phyloP scores from a whole-genome alignment of 345 rosid species.

The Xanthoceras sorbifolium region DNA sequence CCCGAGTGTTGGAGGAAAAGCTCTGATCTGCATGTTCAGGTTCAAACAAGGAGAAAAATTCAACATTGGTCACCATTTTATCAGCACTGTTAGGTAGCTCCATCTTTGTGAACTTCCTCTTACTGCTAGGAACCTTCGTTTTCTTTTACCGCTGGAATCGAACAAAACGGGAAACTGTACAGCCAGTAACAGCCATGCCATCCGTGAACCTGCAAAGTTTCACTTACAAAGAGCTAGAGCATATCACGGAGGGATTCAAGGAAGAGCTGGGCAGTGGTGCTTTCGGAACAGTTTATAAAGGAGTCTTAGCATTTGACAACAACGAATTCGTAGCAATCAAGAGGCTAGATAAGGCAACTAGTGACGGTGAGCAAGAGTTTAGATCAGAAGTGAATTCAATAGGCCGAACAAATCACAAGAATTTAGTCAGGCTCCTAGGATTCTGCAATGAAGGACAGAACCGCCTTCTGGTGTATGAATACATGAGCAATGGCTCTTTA shows the following conservation, averaged over 20 bases:
- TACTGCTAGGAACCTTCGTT: conserved; percentile 13
- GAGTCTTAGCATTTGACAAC: neutral
- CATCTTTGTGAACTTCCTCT: conserved; percentile 22
- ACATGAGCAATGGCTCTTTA: conserved; percentile 28
- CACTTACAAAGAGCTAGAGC: conserved; percentile 28
- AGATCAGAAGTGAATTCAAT: conserved; percentile 33
- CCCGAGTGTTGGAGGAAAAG: conserved; percentile 17
- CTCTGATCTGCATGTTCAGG: conserved; percentile 26
- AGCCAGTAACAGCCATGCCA: neutral
- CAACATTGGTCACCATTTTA: conserved; percentile 18
- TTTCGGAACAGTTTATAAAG: conserved; percentile 39
- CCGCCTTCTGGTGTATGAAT: conserved; percentile 40
- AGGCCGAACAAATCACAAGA: conserved; percentile 41
- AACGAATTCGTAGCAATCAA: conserved; percentile 28
- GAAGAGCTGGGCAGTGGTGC: conserved; percentile 37
- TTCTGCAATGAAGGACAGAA: conserved; percentile 37
- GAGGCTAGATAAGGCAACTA: conserved; percentile 18
- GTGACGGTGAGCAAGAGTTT: conserved; percentile 31
- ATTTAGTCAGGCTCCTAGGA: conserved; percentile 38
- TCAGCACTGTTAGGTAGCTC: conserved; percentile 29
- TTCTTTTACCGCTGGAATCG: neutral
- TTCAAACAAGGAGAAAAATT: neutral
- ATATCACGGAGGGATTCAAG: conserved; percentile 34
- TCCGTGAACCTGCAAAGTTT: conserved; percentile 17
- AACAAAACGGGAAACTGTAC: neutral